Percentiles rank a stretch among this genome's conserved stretches.
phyloP scores from a whole-genome alignment of 345 rosid genomes.

The Schrenkiella parvula region DNA sequence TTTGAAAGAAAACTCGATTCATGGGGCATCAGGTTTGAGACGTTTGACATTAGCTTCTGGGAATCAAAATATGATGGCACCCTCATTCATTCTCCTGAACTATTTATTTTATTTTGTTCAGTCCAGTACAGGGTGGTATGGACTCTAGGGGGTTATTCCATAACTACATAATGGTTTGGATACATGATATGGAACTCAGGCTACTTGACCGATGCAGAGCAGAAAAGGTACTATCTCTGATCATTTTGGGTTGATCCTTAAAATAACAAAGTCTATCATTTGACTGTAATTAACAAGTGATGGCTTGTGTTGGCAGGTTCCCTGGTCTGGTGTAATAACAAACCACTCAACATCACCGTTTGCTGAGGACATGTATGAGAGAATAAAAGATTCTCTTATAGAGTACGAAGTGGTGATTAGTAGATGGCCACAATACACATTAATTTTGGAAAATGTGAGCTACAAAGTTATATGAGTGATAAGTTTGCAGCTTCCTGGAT shows the following conservation, averaged over 20 bases:
- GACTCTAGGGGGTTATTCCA: constrained; percentile 77
- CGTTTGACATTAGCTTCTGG: constrained; percentile 38
- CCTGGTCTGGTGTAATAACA: constrained; percentile 81
- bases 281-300: not conserved
- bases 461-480: not conserved
- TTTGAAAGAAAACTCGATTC: constrained; percentile 75
- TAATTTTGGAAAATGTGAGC: constrained; percentile 81
- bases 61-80: constrained; percentile 3
- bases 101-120: constrained; percentile 31
- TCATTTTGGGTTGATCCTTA: not conserved
- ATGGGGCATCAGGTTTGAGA: constrained; percentile 79
- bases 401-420: constrained; percentile 89
- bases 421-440: constrained; percentile 88
- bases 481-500: not conserved
- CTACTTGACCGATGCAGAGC: constrained; percentile 87
- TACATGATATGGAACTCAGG: constrained; percentile 88
- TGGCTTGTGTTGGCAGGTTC: constrained; percentile 49
- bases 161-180: constrained; percentile 80
- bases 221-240: constrained; percentile 61
- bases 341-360: constrained; percentile 91
- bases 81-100: not conserved
- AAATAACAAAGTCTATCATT: not conserved
- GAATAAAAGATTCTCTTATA: constrained; percentile 59
- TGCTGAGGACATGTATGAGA: constrained; percentile 91
- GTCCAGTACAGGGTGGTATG: constrained; percentile 79